Percentiles rank a stretch among this genome's conserved stretches.
phyloP scores from a whole-genome alignment of 1,284 basidiomycete genomes.

The Coniophora puteana region DNA sequence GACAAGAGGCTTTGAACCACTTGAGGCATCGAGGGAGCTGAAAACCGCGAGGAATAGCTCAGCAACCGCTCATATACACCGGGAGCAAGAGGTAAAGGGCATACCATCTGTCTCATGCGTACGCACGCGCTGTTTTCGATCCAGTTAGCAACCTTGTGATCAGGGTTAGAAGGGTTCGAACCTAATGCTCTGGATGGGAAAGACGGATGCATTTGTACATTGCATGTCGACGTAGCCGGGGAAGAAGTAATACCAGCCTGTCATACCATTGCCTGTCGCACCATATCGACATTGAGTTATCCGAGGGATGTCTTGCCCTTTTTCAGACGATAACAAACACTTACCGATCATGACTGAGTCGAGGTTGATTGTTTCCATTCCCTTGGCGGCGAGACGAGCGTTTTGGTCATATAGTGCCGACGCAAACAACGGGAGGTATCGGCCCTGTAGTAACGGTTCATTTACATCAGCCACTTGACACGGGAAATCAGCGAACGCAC shows the following conservation, averaged over 20 bases:
- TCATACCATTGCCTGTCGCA: conserved; percentile 26
- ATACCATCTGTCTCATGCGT: conserved; percentile 18
- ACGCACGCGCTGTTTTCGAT: conserved; percentile 17
- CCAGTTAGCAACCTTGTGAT: conserved; percentile 1
- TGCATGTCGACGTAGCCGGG: conserved; percentile 12
- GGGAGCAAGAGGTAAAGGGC: background rate
- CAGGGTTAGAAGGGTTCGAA: conserved; percentile 5
- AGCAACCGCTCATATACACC: background rate
- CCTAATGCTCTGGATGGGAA: conserved; percentile 24
- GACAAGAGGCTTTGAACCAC: conserved; percentile 16
- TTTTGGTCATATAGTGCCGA: conserved; percentile 62
- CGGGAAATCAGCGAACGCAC: conserved; percentile 29
- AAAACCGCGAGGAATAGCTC: background rate
- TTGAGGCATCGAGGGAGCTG: conserved; percentile 21
- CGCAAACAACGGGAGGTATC: conserved; percentile 69
- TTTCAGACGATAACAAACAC: conserved; percentile 35
- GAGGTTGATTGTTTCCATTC: conserved; percentile 57
- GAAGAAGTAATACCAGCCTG: conserved; percentile 12
- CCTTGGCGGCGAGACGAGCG: conserved; percentile 37
- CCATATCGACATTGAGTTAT: background rate
- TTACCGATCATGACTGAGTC: conserved; percentile 63
- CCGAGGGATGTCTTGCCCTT: no score
- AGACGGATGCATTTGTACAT: conserved; percentile 29
- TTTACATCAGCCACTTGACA: background rate
- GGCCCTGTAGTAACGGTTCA: conserved; percentile 33